Conservation (phyloP, 371 early-diverging fungal species). For the Cokeromyces recurvatus region DNA sequence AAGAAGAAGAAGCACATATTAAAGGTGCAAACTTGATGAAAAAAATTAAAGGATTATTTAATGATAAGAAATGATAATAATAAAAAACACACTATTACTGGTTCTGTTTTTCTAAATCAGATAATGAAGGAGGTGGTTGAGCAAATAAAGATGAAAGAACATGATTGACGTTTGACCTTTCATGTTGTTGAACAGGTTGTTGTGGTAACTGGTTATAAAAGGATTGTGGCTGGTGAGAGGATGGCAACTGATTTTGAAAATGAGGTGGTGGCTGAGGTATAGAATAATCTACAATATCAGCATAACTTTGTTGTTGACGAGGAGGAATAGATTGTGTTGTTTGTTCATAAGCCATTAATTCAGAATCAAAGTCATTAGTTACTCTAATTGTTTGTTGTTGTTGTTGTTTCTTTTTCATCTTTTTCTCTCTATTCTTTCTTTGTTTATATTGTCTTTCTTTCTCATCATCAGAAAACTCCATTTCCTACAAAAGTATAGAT, state of each 20-base stretch:
- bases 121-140: not conserved
- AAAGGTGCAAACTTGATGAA: constrained; percentile 18
- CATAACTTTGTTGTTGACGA: constrained; percentile 32
- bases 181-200: not conserved
- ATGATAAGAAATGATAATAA: constrained; percentile 19
- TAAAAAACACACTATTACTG: not conserved
- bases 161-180: not conserved
- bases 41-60: constrained; percentile 36
- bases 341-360: constrained; percentile 17
- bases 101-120: not conserved
- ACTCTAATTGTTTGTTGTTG: not conserved
- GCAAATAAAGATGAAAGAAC: too few relatives aligned
- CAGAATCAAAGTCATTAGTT: constrained; percentile 19
- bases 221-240: too few relatives aligned
- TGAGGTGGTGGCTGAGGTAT: not conserved
- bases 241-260: not conserved
- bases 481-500: too few relatives aligned
- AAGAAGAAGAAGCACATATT: constrained; percentile 3
- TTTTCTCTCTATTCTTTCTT: constrained; percentile 30
- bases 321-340: constrained; percentile 3
- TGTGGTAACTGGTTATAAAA: not conserved
- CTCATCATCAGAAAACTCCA: constrained; percentile 90
- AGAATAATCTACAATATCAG: constrained; percentile 15
- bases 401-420: constrained; percentile 13
- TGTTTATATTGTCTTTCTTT: constrained; percentile 59